phyloP scores from a whole-genome alignment of 306 rosid species.

The Lathyrus aphaca region DNA sequence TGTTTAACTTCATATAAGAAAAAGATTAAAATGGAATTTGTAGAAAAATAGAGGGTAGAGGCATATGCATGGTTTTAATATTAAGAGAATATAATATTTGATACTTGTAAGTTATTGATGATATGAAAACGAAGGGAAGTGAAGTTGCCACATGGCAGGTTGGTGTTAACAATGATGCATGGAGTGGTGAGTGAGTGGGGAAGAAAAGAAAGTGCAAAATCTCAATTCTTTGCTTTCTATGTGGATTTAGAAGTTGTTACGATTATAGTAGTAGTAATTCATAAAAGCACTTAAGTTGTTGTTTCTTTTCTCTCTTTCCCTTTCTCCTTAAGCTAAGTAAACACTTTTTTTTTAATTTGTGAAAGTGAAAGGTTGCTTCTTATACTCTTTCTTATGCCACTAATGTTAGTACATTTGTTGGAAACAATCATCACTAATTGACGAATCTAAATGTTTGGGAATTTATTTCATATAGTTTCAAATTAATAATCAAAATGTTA shows the following conservation, averaged over 20 bases:
- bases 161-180: constrained; percentile 47
- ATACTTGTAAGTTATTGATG: constrained; percentile 20
- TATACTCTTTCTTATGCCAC: neutral
- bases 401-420: constrained; percentile 11
- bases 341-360: constrained; percentile 29
- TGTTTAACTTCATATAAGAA: too few species aligned
- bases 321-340: constrained; percentile 56
- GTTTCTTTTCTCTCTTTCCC: constrained; percentile 33
- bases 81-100: neutral
- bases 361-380: constrained; percentile 44
- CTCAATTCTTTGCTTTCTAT: constrained; percentile 33
- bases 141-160: constrained; percentile 41
- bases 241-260: constrained; percentile 40
- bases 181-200: constrained; percentile 32
- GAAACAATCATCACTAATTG: neutral
- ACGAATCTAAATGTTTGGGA: neutral
- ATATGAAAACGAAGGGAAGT: constrained; percentile 26
- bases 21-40: too few species aligned
- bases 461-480: neutral
- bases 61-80: neutral
- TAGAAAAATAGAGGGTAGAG: too few species aligned
- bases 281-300: constrained; percentile 30
- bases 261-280: too few species aligned
- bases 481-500: neutral
- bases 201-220: constrained; percentile 28